Conservation (phyloP, 305 asterid genomes). For the Euphrasia arctica region DNA sequence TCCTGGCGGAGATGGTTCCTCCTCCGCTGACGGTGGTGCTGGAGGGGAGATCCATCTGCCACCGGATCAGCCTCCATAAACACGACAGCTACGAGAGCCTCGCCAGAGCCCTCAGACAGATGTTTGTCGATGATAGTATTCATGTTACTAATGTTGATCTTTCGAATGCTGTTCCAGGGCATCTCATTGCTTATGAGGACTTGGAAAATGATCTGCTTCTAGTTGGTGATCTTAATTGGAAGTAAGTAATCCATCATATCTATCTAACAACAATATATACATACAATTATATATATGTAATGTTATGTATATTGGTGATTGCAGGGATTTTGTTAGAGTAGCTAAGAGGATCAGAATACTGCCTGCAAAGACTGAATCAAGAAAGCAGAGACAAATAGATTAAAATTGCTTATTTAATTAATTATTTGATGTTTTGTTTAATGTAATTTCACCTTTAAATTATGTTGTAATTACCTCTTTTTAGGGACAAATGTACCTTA, state of each 20-base stretch:
- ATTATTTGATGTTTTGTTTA: background rate
- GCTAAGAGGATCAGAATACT: slow-evolving; percentile 74
- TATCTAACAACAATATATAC: background rate
- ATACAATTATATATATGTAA: no score
- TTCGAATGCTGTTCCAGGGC: slow-evolving; percentile 72
- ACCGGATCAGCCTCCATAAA: slow-evolving; percentile 69
- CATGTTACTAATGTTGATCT: slow-evolving; percentile 38
- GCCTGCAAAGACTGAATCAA: slow-evolving; percentile 59
- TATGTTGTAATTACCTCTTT: no score
- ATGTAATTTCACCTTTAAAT: background rate
- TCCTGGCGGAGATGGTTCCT: slow-evolving; percentile 41
- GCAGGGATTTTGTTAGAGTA: slow-evolving; percentile 81
- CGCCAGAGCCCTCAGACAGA: slow-evolving; percentile 47
- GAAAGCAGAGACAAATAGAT: slow-evolving; percentile 30
- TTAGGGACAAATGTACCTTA: no score
- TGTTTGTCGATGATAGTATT: slow-evolving; percentile 41
- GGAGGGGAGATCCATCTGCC: slow-evolving; percentile 84
- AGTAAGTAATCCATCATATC: slow-evolving; percentile 33
- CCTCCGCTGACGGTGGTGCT: slow-evolving; percentile 75
- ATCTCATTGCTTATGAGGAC: slow-evolving; percentile 76
- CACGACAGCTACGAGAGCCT: slow-evolving; percentile 46
- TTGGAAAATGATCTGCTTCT: slow-evolving; percentile 85
- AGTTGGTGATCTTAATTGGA: slow-evolving; percentile 82
- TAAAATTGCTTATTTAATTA: no score
- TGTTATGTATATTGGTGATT: background rate